Base-by-base conservation (phyloP, 495 filamentous ascomycete species). In the Penicillium canariense region DNA sequence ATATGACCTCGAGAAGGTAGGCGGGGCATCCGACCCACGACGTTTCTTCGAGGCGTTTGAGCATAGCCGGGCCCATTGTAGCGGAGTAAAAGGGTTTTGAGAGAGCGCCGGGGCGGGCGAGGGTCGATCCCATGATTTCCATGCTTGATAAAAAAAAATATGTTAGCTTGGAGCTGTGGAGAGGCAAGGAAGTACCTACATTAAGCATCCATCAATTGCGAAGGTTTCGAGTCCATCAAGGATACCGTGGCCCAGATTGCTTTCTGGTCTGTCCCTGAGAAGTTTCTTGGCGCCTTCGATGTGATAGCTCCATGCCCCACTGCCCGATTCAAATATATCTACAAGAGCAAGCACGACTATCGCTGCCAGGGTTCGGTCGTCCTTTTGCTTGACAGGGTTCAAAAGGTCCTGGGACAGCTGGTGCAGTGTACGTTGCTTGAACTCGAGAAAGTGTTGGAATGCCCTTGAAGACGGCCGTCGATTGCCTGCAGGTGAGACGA, bases 91-190 rank as follows among this genome's bases (percentile, higher is more conserved):
- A 75, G 3, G 75, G 75, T 43, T 66, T 71, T 0, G 75, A 74
- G 25, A 78, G 70, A 11, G 68, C 68, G 14, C 75, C 75, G 4
- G 73, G 74, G 14, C 74, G 65, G 4, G 73, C 74, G 17, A 78
- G 74, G 1, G 75, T 78, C 15, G 75, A 74, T 20, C 75, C 75
- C 75, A 78, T 78, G 23, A 78, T 75, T 54, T 78, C 72, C 56
- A 76, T 73, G 34, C 72, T 75, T 36, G 20, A 18, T 17, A 31
- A n/a, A 30, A 2, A 6, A 9, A 14, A 34, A 15, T 27, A 26
- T 9, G 20, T 43, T 52, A 50, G 51, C 57, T 40, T 52, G 45
- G n/a, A 9, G 12, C 31, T 17, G 20, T 12, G 11, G n/a, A 6
- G 9, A 10, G 11, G 14, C 20, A 17, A 30, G 39, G 6, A 14